Evolutionary conservation across 2,329 filamentous ascomycete genomes (phyloP), one percentile per base, ranked within the genome.

Genomic region (Lasiodiplodia citricola): DNA sequence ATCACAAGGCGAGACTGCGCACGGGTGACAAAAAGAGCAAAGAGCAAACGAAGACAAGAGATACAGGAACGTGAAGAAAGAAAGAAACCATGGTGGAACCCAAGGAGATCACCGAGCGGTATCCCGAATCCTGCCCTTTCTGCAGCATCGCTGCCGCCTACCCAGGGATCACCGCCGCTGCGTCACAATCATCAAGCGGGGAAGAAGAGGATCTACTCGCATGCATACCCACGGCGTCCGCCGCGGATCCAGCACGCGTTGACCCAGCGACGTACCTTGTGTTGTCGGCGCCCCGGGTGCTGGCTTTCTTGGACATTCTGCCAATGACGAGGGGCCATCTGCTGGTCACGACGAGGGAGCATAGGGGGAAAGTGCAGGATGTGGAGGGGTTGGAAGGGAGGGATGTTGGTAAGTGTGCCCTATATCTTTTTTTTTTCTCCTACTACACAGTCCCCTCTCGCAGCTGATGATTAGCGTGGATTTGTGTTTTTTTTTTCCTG

Each of bases 241-340:
- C 71, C 0, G 75, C 73, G 21, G 68, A 75, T 18, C 70, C 76
- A 51, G 71, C 74, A 63, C 74, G 74, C 71, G 75, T 81, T 70
- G 68, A 73, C 75, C 75, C 80, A 72, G 79, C 80, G 71, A 80
- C 78, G 65, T 83, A 87, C 74, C 76, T 97, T 37, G 87, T 97
- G 38, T 87, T 97, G 69, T 92, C 92, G 2, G 96, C 92, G 0
- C 89, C 89, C 1, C 80, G 89, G 70, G 88, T 96, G 35, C 82
- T 98, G 71, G 94, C 94, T 52, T 98, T 98, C 81, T 86, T 98
- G 74, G 95, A 98, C 81, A 97, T 97, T 75, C 87, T 96, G 83
- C 96, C 96, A 0, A 88, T 98, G 64, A 91, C 92, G 0, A 85
- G 85, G 0, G 94, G 94, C 1, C 95, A 98, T 83, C 80, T 97